A percentile compares a stretch with the other conserved stretches of the same genome.
Conservation (phyloP, 306 rosid species). For the Urtica urens region DNA sequence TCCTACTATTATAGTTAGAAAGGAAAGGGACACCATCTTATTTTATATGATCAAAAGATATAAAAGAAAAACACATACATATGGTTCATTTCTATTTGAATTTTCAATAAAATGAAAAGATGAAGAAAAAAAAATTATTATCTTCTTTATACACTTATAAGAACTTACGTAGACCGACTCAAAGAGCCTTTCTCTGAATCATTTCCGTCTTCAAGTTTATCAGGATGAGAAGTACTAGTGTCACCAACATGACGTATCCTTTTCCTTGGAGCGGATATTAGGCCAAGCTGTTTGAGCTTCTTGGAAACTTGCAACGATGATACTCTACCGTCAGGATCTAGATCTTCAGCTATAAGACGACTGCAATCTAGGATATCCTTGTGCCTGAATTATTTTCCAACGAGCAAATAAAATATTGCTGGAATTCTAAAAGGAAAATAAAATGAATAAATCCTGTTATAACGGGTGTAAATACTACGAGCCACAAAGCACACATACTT, state of each 20-base stretch:
- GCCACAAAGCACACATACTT: conserved; percentile 38
- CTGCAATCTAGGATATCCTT: conserved; percentile 58
- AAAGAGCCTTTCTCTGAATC: conserved; percentile 24
- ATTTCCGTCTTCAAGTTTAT: conserved; percentile 26
- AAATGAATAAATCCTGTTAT: not conserved
- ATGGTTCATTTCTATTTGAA: not conserved
- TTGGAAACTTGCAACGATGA: conserved; percentile 59
- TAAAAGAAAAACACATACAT: not conserved
- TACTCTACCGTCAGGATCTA: conserved; percentile 59
- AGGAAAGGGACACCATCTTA: not conserved
- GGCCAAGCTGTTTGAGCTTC: conserved; percentile 60
- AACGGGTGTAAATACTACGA: not conserved
- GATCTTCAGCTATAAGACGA: conserved; percentile 48
- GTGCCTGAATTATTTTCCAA: conserved; percentile 34
- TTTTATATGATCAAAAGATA: conserved; percentile 6
- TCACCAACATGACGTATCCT: conserved; percentile 22
- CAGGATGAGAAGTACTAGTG: conserved; percentile 19
- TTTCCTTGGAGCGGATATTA: conserved; percentile 37
- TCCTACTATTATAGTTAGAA: not conserved
- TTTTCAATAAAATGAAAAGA: not conserved
- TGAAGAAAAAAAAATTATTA: not conserved
- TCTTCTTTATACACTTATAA: not conserved
- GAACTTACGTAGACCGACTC: conserved; percentile 43
- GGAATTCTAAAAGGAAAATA: conserved; percentile 1
- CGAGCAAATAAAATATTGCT: conserved; percentile 5